phyloP scores from a whole-genome alignment of 163 green algal genomes.

The Picocystis sp. region DNA sequence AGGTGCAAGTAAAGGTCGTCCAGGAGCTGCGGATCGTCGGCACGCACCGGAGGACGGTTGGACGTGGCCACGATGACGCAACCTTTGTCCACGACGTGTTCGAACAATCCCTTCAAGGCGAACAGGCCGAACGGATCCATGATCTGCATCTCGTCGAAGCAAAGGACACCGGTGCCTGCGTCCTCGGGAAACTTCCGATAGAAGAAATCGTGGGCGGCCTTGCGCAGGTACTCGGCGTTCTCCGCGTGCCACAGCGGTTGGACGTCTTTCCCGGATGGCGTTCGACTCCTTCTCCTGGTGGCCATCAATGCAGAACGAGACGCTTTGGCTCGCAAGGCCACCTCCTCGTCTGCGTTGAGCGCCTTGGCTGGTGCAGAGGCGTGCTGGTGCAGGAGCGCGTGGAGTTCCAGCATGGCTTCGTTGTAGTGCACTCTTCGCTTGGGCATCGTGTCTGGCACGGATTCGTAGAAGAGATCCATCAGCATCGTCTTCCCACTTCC shows the following conservation, averaged over 20 bases:
- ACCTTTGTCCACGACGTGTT: conserved; percentile 35
- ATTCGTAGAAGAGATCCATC: conserved; percentile 41
- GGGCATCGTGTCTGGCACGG: neutral
- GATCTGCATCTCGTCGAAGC: conserved; percentile 66
- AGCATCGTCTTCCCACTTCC: conserved; percentile 63
- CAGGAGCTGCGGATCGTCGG: conserved; percentile 19
- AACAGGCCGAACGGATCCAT: conserved; percentile 51
- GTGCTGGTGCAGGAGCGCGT: conserved; percentile 18
- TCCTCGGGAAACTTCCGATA: neutral
- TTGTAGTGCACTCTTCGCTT: conserved; percentile 46
- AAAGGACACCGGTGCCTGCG: conserved; percentile 31
- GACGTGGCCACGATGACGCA: conserved; percentile 46
- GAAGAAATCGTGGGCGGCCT: conserved; percentile 4
- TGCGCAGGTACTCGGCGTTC: too few species aligned
- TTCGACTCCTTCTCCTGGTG: too few species aligned
- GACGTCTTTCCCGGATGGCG: too few species aligned
- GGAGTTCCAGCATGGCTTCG: conserved; percentile 44
- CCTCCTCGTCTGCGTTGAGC: neutral
- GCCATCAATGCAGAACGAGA: too few species aligned
- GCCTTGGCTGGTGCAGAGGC: conserved; percentile 7
- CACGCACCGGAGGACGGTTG: conserved; percentile 36
- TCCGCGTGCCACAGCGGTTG: too few species aligned
- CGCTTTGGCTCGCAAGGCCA: too few species aligned
- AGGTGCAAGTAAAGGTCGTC: conserved; percentile 2
- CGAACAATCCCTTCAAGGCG: conserved; percentile 50